These are phyloP conservation scores for Carpinus fangiana DNA, from an alignment of 306 rosid species.

Conservation along the genomic window DNA sequence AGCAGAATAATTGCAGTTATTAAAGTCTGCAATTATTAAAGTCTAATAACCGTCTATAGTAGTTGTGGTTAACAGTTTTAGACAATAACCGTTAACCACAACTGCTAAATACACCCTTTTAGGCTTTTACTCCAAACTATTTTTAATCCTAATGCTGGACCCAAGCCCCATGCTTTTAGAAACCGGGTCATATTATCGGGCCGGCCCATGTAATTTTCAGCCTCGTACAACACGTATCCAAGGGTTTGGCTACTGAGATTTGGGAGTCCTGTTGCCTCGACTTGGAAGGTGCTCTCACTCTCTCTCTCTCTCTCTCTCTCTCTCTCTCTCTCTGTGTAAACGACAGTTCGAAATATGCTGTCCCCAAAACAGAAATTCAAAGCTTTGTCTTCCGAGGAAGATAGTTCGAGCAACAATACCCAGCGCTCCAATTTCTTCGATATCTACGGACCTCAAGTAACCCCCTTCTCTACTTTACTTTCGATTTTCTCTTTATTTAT, in stretches of 20 bases:
- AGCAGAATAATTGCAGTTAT: too few relatives aligned
- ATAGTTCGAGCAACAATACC: slow-evolving; percentile 24
- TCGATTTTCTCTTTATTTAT: neutral
- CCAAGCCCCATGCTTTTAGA: too few relatives aligned
- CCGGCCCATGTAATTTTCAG: neutral
- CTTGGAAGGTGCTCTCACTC: neutral
- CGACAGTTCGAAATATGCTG: slow-evolving; percentile 37
- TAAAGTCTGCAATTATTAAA: too few relatives aligned
- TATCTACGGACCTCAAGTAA: slow-evolving; percentile 76
- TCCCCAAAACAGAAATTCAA: slow-evolving; percentile 34
- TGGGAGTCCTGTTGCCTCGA: neutral
- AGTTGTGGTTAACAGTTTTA: too few relatives aligned
- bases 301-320: too few relatives aligned
- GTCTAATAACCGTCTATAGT: too few relatives aligned
- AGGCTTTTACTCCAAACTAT: too few relatives aligned
- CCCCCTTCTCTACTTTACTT: neutral
- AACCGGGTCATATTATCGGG: neutral
- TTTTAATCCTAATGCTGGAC: too few relatives aligned
- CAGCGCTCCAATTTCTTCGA: slow-evolving; percentile 53
- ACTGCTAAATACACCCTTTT: too few relatives aligned
- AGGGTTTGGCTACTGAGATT: neutral
- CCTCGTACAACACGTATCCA: neutral
- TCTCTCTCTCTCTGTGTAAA: neutral
- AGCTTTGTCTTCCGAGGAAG: slow-evolving; percentile 35
- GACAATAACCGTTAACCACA: too few relatives aligned